A percentile compares a stretch with the other conserved stretches of the same genome.
phyloP scores from a whole-genome alignment of 129 eudicot genomes.

The Cynara cardunculus region DNA sequence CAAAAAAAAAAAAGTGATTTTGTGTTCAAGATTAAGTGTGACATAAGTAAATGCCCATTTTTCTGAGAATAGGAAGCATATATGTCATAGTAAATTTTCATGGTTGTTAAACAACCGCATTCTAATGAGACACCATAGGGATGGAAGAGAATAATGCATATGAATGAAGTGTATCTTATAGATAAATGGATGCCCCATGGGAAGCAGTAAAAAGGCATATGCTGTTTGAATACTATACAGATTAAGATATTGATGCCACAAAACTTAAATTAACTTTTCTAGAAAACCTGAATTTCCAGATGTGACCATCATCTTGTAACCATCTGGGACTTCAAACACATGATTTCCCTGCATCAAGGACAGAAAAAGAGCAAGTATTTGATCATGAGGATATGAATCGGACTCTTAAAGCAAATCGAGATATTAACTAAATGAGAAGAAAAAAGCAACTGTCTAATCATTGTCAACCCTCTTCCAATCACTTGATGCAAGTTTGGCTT shows the following conservation, averaged over 20 bases:
- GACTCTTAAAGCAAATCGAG: slow-evolving; percentile 3
- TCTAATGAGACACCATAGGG: not conserved
- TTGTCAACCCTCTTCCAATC: not conserved
- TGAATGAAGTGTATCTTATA: not conserved
- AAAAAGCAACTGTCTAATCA: not conserved
- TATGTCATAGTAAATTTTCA: not conserved
- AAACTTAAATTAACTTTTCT: not conserved
- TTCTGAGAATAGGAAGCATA: slow-evolving; percentile 2
- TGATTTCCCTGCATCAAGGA: slow-evolving; percentile 74
- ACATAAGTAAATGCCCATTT: not conserved
- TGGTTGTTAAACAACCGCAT: not conserved
- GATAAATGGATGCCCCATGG: not conserved
- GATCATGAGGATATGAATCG: slow-evolving; percentile 14
- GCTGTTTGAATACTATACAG: slow-evolving; percentile 1
- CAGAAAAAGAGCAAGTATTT: not conserved
- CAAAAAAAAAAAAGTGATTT: not conserved
- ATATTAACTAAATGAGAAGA: slow-evolving; percentile 6
- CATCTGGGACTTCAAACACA: slow-evolving; percentile 94
- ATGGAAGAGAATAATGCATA: not conserved
- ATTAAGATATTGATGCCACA: not conserved
- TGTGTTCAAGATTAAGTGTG: not conserved
- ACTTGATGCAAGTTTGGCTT: not conserved
- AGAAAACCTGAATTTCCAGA: slow-evolving; percentile 69
- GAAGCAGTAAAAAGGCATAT: not conserved
- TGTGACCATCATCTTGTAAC: slow-evolving; percentile 71